These are phyloP conservation scores for Pulveroboletus sp. DNA, from an alignment of 768 basidiomycete genomes.

Conservation along the genomic window DNA sequence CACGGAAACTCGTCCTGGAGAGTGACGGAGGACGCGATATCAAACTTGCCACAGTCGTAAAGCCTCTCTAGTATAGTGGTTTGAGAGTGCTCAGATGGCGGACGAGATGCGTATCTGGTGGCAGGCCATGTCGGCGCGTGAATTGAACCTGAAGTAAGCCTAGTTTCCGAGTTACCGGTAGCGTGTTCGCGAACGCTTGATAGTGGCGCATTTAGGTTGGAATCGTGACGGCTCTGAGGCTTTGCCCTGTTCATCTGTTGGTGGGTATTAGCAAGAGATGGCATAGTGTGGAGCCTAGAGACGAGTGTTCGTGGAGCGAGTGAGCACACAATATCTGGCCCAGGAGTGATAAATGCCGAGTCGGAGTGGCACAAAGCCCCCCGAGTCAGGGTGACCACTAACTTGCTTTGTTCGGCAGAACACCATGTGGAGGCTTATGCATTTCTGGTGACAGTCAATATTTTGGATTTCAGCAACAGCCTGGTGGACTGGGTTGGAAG, in stretches of 20 bases:
- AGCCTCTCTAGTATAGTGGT: background rate
- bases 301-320: background rate
- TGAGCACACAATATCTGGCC: background rate
- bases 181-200: background rate
- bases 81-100: slow-evolving; percentile 3
- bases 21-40: slow-evolving; percentile 13
- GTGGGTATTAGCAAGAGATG: background rate
- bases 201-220: background rate
- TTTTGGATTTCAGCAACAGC: no score
- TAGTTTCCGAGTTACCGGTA: background rate
- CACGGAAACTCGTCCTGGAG: slow-evolving; percentile 8
- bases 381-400: background rate
- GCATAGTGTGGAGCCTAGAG: slow-evolving; percentile 7
- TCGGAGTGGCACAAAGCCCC: slow-evolving; percentile 17
- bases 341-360: background rate
- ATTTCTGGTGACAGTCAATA: background rate
- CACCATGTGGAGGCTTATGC: background rate
- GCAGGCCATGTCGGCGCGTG: background rate
- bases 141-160: background rate
- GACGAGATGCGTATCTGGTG: slow-evolving; percentile 1
- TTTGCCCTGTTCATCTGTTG: background rate
- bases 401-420: slow-evolving; percentile 10
- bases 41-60: background rate
- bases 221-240: no score
- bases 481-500: background rate